Conservation (phyloP, 768 basidiomycete genomes). For the Tricholoma matsutake region DNA sequence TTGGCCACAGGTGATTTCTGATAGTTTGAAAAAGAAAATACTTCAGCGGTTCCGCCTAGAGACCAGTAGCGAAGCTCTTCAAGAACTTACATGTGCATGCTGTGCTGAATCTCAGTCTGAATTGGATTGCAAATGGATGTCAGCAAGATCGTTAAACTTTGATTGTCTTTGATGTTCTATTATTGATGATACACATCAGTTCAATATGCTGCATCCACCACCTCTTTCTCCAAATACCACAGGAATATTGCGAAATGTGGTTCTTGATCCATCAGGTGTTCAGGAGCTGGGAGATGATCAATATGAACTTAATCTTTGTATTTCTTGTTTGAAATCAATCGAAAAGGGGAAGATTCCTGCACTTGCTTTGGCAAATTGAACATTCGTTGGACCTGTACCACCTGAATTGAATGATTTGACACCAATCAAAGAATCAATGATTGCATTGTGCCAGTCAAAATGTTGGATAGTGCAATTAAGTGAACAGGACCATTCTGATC, state of each 20-base stretch:
- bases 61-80: not conserved
- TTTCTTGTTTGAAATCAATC: slow-evolving; percentile 3
- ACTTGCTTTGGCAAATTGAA: slow-evolving; percentile 30
- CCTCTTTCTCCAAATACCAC: not conserved
- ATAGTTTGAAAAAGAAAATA: not conserved
- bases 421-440: slow-evolving; percentile 39
- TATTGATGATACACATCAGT: not conserved
- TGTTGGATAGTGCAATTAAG: slow-evolving; percentile 28
- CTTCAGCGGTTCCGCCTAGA: not conserved
- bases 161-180: not conserved
- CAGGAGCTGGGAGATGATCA: not conserved
- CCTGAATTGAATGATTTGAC: slow-evolving; percentile 28
- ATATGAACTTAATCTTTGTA: not conserved
- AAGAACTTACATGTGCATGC: not conserved
- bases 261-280: not conserved
- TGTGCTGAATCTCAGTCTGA: not conserved
- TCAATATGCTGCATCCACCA: not conserved
- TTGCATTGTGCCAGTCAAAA: slow-evolving; percentile 33
- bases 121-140: not conserved
- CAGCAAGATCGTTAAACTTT: not conserved
- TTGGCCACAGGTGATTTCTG: too few species aligned
- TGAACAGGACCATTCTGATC: not conserved
- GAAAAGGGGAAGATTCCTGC: slow-evolving; percentile 14
- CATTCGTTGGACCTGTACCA: slow-evolving; percentile 29
- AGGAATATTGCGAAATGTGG: not conserved